These are phyloP conservation scores for Boletus subparvulus DNA, from an alignment of 768 basidiomycete species.

Conservation along the genomic window DNA sequence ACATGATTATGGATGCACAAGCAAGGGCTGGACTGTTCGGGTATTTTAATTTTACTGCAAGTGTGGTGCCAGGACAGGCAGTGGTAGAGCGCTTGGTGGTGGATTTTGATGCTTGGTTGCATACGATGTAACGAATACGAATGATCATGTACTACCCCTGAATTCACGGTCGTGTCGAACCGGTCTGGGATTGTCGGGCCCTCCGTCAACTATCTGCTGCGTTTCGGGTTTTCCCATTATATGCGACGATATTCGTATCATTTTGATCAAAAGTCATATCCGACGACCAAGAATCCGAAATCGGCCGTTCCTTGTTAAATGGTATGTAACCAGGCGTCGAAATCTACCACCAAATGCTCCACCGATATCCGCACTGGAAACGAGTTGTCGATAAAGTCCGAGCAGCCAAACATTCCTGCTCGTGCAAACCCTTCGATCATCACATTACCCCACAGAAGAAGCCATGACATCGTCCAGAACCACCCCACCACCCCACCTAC, in stretches of 20 bases:
- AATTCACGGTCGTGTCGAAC: no score
- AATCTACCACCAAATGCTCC: not conserved
- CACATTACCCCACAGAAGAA: no score
- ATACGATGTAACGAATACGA: not conserved
- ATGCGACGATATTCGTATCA: not conserved
- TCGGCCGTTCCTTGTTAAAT: not conserved
- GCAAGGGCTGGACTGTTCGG: constrained; percentile 14
- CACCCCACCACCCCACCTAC: no score
- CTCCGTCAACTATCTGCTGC: no score
- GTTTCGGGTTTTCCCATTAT: no score
- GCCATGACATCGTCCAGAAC: no score
- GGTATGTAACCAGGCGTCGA: not conserved
- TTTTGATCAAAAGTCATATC: not conserved
- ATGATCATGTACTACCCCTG: no score
- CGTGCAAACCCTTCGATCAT: no score
- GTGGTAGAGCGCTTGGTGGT: constrained; percentile 6
- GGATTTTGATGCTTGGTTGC: constrained; percentile 14
- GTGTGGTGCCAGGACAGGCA: not conserved
- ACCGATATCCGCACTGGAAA: not conserved
- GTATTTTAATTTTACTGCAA: not conserved
- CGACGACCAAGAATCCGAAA: not conserved
- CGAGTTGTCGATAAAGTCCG: no score
- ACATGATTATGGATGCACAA: constrained; percentile 22
- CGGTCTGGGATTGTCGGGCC: no score
- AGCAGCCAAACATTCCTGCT: no score